Conservation (phyloP, 1,139 yeast genomes). For the Candida buenavistaensis region DNA sequence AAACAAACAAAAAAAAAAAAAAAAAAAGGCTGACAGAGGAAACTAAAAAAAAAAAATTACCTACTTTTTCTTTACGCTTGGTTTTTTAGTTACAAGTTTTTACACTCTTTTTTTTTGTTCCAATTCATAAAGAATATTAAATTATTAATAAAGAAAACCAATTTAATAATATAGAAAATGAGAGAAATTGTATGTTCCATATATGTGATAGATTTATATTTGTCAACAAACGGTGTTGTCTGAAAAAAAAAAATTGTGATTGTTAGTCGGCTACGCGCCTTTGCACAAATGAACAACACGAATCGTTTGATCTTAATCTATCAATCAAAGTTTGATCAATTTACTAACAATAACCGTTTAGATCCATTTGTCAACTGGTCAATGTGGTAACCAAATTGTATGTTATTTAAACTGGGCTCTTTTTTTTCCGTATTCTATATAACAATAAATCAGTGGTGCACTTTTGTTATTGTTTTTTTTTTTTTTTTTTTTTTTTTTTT, state of each 20-base stretch:
- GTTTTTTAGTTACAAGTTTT: neutral
- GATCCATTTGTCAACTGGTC: conserved; percentile 97
- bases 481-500: conserved; percentile 1
- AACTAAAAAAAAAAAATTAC: conserved; percentile 5
- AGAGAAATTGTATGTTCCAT: conserved; percentile 16
- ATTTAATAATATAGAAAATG: conserved; percentile 7
- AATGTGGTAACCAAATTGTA: conserved; percentile 98
- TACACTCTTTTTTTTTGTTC: conserved; percentile 2
- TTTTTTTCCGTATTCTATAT: conserved; percentile 3
- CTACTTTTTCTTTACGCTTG: neutral
- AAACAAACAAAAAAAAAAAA: conserved; percentile 4
- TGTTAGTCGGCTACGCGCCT: conserved; percentile 2
- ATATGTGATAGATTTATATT: neutral
- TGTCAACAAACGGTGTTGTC: conserved; percentile 3
- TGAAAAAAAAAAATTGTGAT: conserved; percentile 4
- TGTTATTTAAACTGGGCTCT: conserved; percentile 28
- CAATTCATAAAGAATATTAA: too few relatives aligned
- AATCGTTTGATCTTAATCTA: conserved; percentile 2
- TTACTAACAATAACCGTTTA: conserved; percentile 21
- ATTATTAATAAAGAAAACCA: conserved; percentile 3
- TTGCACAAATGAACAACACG: conserved; percentile 1
- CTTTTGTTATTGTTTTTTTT: conserved; percentile 7
- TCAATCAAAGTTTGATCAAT: neutral
- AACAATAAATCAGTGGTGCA: conserved; percentile 1
- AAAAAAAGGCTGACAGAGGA: neutral